Evolutionary conservation across 2,329 filamentous ascomycete species (phyloP).

Genomic region (Aspergillus ochraceus): DNA sequence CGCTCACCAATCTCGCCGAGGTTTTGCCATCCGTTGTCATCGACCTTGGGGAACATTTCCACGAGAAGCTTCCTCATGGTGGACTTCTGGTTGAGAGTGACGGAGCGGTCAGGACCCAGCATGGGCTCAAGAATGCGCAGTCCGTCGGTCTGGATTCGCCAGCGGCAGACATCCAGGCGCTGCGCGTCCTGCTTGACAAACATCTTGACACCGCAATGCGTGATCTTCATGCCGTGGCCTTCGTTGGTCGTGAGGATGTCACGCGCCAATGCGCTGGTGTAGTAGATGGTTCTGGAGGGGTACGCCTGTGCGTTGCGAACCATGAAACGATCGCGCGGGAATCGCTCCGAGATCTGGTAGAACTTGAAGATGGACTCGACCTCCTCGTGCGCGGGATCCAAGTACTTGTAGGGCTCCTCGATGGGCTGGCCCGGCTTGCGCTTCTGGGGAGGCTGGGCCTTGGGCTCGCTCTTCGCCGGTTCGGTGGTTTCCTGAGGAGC

Average conservation of each 20-base stretch:
- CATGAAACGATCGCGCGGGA: slow-evolving; percentile 90
- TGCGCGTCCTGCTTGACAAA: slow-evolving; percentile 97
- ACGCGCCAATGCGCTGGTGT: slow-evolving; percentile 80
- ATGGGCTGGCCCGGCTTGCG: slow-evolving; percentile 51
- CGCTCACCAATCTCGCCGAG: slow-evolving; percentile 86
- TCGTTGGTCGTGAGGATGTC: slow-evolving; percentile 87
- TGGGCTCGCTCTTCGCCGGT: slow-evolving; percentile 9
- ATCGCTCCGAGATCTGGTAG: slow-evolving; percentile 79
- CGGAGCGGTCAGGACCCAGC: slow-evolving; percentile 74
- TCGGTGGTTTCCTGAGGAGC: slow-evolving; percentile 14
- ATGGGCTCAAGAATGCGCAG: slow-evolving; percentile 89
- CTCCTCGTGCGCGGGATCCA: slow-evolving; percentile 71
- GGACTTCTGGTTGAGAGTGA: slow-evolving; percentile 72
- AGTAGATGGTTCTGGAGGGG: slow-evolving; percentile 94
- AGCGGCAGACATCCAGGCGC: slow-evolving; percentile 79
- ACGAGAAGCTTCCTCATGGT: slow-evolving; percentile 81
- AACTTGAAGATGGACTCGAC: slow-evolving; percentile 77
- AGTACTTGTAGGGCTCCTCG: slow-evolving; percentile 95
- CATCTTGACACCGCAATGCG: slow-evolving; percentile 97
- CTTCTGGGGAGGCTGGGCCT: slow-evolving; percentile 31
- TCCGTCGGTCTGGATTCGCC: slow-evolving; percentile 94
- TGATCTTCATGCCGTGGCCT: slow-evolving; percentile 87
- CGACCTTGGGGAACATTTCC: slow-evolving; percentile 95
- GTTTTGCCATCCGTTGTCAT: slow-evolving; percentile 69
- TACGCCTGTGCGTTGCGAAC: slow-evolving; percentile 88